Percentiles rank a stretch among this genome's conserved stretches.
These are phyloP conservation scores for Cryomyces antarcticus DNA, from an alignment of 495 filamentous ascomycete species.

Conservation along the genomic window DNA sequence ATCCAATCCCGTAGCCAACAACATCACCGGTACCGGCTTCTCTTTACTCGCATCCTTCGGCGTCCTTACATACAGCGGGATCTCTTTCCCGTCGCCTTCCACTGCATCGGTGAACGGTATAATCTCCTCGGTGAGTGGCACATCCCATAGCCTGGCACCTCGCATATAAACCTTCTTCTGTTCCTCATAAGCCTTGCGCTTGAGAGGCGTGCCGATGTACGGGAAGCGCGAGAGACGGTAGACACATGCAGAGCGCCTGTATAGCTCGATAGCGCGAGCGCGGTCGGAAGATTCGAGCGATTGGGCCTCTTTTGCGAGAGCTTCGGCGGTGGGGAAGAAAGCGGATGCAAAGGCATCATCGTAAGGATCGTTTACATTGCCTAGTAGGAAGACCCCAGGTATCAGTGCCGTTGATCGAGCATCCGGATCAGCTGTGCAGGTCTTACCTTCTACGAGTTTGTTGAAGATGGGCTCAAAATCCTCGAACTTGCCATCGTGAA, in stretches of 20 bases:
- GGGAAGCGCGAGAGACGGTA: conserved; percentile 57
- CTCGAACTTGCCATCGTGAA: conserved; percentile 48
- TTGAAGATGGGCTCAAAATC: conserved; percentile 56
- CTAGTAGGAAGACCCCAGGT: background rate
- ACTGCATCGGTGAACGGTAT: conserved; percentile 32
- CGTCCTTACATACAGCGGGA: conserved; percentile 43
- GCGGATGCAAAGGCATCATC: conserved; percentile 39
- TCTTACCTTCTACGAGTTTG: conserved; percentile 23
- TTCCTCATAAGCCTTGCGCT: conserved; percentile 40
- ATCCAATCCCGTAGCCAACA: conserved; percentile 56
- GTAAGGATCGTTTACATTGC: conserved; percentile 41
- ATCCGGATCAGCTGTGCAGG: background rate
- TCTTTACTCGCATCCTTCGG: conserved; percentile 21
- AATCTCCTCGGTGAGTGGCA: conserved; percentile 30
- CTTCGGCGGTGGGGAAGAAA: conserved; percentile 35
- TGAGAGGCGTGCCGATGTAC: conserved; percentile 30
- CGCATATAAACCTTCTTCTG: conserved; percentile 47
- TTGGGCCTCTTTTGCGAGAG: conserved; percentile 28
- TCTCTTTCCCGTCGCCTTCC: conserved; percentile 27
- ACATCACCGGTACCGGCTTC: conserved; percentile 34
- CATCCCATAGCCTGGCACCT: conserved; percentile 32
- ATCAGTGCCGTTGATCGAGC: background rate
- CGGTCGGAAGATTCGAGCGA: conserved; percentile 12
- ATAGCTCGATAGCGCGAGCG: conserved; percentile 32
- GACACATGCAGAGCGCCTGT: conserved; percentile 47